phyloP scores from a whole-genome alignment of 163 green algal genomes.

The Chlorella variabilis region DNA sequence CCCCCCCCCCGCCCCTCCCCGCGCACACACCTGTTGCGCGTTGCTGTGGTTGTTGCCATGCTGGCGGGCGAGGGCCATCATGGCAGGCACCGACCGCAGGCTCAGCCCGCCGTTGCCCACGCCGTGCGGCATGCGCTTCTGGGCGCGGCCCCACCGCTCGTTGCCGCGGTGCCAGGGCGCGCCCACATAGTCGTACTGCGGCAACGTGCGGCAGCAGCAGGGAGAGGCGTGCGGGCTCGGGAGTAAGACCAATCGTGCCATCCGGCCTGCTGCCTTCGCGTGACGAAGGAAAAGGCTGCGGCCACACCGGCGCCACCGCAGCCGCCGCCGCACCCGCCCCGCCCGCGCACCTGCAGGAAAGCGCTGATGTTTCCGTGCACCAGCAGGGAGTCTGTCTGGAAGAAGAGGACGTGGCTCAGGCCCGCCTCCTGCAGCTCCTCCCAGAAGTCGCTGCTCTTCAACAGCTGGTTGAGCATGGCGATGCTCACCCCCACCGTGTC shows the following conservation, averaged over 20 bases:
- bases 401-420: slow-evolving; percentile 23
- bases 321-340: too few species aligned
- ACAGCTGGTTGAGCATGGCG: slow-evolving; percentile 27
- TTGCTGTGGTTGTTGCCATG: background rate
- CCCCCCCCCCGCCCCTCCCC: too few species aligned
- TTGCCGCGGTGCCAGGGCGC: slow-evolving; percentile 48
- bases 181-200: slow-evolving; percentile 37
- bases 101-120: slow-evolving; percentile 48
- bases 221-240: too few species aligned
- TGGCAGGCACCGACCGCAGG: slow-evolving; percentile 34
- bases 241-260: too few species aligned
- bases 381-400: slow-evolving; percentile 51
- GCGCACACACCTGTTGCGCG: slow-evolving; percentile 7
- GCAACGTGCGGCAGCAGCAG: background rate
- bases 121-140: slow-evolving; percentile 29
- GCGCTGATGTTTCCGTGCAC: slow-evolving; percentile 25
- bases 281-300: too few species aligned
- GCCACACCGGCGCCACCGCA: too few species aligned
- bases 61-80: slow-evolving; percentile 17
- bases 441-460: slow-evolving; percentile 30
- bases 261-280: too few species aligned
- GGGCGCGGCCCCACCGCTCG: slow-evolving; percentile 34
- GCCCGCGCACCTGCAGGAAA: slow-evolving; percentile 36
- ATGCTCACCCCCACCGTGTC: background rate
- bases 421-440: background rate